Evolutionary conservation across 495 filamentous ascomycete species (phyloP), one percentile per base, ranked within the genome.

Genomic region (Hapsidospora chrysogenum): DNA sequence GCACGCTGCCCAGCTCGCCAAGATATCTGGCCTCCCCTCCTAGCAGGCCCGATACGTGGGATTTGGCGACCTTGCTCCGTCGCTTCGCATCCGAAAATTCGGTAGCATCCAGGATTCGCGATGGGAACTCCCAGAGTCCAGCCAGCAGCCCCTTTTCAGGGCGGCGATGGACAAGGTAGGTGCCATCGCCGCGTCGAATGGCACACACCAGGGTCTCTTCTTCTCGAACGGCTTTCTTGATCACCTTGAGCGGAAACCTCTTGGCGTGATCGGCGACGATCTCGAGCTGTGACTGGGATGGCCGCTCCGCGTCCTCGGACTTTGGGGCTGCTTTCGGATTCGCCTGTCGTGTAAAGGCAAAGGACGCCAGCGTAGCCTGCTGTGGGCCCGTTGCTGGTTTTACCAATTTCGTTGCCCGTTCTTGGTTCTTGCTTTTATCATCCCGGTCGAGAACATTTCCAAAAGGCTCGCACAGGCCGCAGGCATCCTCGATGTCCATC

Each of bases 71-170:
- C 2, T 18, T 8, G 33, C 46, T 52, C 4, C 14, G 40, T 34
- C 20, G 48, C 41, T 9, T 41, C 14, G 9, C 41, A 47, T 31
- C 36, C 50, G 29, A 26, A 11, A 36, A 38, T 21, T 49, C 28
- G 0, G 43, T 15, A 0, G 44, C 41, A 4, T 49, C 40, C 10
- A 64, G 31, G 1, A 45, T 40, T n/a, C 43, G 36, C 28, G 58
- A 64, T 0, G 62, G 59, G 9, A 66, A 46, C 25, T 66, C 62
- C 62, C 62, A 66, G 23, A 66, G 35, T 0, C 57, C 52, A 0
- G 59, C 60, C 0, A 66, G 37, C 3, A 66, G 44, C 0, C 62
- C 62, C 31, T 60, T 64, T 1, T 50, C 51, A 0, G 62, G 58
- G 1, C 62, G 50, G 0, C 50, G 50, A 22, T 54, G 56, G 38